phyloP scores from a whole-genome alignment of 2,329 filamentous ascomycete species.

The Arthrobotrys sphaeroides region DNA sequence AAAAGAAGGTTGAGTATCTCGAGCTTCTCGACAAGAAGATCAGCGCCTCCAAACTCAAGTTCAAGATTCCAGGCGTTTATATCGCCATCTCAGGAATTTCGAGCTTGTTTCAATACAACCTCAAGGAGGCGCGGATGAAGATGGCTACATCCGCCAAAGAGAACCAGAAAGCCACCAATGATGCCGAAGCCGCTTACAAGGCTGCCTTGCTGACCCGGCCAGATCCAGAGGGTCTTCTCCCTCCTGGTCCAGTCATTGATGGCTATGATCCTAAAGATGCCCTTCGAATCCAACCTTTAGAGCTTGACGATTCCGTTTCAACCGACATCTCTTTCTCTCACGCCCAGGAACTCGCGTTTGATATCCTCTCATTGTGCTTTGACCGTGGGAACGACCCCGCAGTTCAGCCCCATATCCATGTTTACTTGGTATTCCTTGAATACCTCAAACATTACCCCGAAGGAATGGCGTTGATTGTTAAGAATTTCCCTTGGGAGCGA shows the following conservation, averaged over 20 bases:
- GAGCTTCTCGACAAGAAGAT: slow-evolving; percentile 69
- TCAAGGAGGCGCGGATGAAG: slow-evolving; percentile 48
- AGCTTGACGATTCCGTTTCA: slow-evolving; percentile 26
- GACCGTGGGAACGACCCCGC: slow-evolving; percentile 68
- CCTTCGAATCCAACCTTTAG: slow-evolving; percentile 28
- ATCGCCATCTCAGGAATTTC: slow-evolving; percentile 57
- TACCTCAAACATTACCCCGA: slow-evolving; percentile 63
- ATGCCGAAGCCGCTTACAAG: slow-evolving; percentile 34
- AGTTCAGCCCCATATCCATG: slow-evolving; percentile 71
- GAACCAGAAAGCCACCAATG: slow-evolving; percentile 41
- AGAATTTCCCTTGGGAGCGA: slow-evolving; percentile 67
- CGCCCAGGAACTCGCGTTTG: slow-evolving; percentile 63
- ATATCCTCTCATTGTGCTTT: slow-evolving; percentile 65
- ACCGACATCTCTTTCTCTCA: slow-evolving; percentile 59
- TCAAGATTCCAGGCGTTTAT: slow-evolving; percentile 56
- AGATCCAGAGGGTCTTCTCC: slow-evolving; percentile 22
- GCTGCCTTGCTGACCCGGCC: neutral
- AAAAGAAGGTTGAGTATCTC: slow-evolving; percentile 66
- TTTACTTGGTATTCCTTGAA: slow-evolving; percentile 70
- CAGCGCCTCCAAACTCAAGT: slow-evolving; percentile 61
- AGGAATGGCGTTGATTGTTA: slow-evolving; percentile 63
- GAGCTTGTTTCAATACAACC: slow-evolving; percentile 56
- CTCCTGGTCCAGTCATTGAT: slow-evolving; percentile 37
- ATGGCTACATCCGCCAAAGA: slow-evolving; percentile 33
- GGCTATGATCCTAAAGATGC: slow-evolving; percentile 38